Evolutionary conservation across 2,329 filamentous ascomycete species (phyloP), one percentile per base, ranked within the genome.

Genomic region (Nothophaeocryptopus gaeumannii): DNA sequence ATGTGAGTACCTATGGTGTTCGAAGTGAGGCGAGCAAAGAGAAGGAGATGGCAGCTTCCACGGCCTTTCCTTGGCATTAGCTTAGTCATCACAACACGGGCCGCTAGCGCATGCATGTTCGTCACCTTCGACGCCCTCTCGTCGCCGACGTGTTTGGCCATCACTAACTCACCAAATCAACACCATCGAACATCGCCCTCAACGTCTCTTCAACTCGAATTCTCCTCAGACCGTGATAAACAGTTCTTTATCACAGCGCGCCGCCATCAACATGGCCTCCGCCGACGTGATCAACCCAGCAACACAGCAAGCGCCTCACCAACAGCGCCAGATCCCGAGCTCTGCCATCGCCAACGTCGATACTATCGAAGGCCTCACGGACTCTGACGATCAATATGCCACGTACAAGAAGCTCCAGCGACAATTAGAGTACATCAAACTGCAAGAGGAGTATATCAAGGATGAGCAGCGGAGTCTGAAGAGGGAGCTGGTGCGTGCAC

Each of bases 381-480:
- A 96, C 65, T 85, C 84, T 42, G 88, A 84, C 59, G 92, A 97
- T 71, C 92, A 97, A 70, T 99, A 99, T 72, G 89, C 88, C 45
- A 90, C 86, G 35, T 80, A 97, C 72, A 99, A 99, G 80, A 93
- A 95, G 78, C 83, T 97, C 58, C 92, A 99, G 74, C 81, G 92
- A 70, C 91, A 97, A 77, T 77, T 97, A 63, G 93, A 99, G 84
- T 97, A 81, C 63, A 96, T 97, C 70, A 89, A 96, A 74, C 81
- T 99, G 63, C 93, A 99, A 76, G 93, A 99, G 74, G 93, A 99
- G 72, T 99, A 99, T 74, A 99, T 99, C 83, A 99, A 99, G 78
- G 93, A 99, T 83, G 93, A 99, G 79, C 93, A 99, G 77, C 85
- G 89, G 77, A 96, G 90, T 74, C 74, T 99, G 71, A 99, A 99